These are phyloP conservation scores for Candida pini DNA, from an alignment of 805 yeast species.

Conservation along the genomic window DNA sequence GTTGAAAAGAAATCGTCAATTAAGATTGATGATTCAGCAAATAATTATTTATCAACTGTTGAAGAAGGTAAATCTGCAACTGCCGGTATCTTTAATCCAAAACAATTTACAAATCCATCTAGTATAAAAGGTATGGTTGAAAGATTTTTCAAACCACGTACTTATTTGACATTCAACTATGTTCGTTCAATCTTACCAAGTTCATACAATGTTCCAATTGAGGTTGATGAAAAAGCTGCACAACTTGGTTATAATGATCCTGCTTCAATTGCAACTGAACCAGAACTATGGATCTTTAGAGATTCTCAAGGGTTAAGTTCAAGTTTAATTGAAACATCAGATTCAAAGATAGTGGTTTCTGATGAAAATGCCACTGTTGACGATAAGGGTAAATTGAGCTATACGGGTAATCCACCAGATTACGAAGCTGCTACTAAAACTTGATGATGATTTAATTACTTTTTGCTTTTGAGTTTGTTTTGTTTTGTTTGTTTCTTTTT, in stretches of 20 bases:
- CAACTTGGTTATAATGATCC: conserved; percentile 44
- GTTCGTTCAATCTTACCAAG: conserved; percentile 38
- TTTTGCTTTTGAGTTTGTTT: no score
- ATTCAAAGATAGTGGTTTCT: conserved; percentile 48
- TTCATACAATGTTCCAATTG: conserved; percentile 16
- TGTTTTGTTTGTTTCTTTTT: no score
- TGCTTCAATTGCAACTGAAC: conserved; percentile 47
- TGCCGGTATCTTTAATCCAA: conserved; percentile 4
- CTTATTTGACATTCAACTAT: conserved; percentile 34
- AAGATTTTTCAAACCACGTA: conserved; percentile 41
- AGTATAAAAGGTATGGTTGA: conserved; percentile 9
- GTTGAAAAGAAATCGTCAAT: conserved; percentile 23
- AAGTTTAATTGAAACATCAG: conserved; percentile 50
- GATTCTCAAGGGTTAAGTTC: conserved; percentile 65
- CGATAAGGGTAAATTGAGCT: conserved; percentile 50
- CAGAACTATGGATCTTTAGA: conserved; percentile 65
- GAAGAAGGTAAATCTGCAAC: conserved; percentile 1
- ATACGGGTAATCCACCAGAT: conserved; percentile 65
- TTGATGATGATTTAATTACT: not conserved
- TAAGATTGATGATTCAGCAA: conserved; percentile 1
- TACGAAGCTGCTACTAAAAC: conserved; percentile 43
- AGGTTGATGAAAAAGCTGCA: conserved; percentile 4
- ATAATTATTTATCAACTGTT: not conserved
- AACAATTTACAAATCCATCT: conserved; percentile 6
- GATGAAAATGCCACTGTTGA: conserved; percentile 54